Evolutionary conservation across 768 basidiomycete genomes (phyloP), one percentile per base, ranked within the genome.

Genomic region (Tulasnella sp.): DNA sequence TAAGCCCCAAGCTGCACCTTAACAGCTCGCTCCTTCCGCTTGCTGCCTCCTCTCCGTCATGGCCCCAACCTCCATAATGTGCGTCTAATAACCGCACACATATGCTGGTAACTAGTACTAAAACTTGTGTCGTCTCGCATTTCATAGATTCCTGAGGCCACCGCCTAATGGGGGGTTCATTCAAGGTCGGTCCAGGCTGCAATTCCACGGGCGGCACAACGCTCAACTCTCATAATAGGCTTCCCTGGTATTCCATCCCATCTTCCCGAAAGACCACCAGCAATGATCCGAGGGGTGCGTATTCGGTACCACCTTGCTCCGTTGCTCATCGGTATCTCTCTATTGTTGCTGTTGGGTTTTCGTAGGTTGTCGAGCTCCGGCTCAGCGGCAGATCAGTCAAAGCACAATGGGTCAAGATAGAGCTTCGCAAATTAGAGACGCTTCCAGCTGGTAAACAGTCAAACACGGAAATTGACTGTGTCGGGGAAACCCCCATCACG

Each of bases 231-330:
- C 40, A 10, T 40, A 38, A 40, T 34, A n/a, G 18, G 95, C 44
- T 96, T 93, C 84, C 95, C 95, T n/a, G n/a, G n/a, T n/a, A n/a
- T n/a, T n/a, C n/a, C n/a, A n/a, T n/a, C n/a, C n/a, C n/a, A n/a
- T n/a, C n/a, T n/a, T n/a, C 88, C 88, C 75, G 93, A 95, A 82
- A 87, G 94, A 52, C 93, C 92, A 0, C 93, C 95, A 83, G 94
- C 94, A 31, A 90, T 92, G 14, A 93, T 95, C n/a, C n/a, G n/a
- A n/a, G n/a, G n/a, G n/a, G n/a, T n/a, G n/a, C n/a, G n/a, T n/a
- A n/a, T n/a, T n/a, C 6, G 93, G 92, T 87, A 94, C 94, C 9
- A 3, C 77, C 82, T 58, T 75, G 80, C n/a, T 46, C 19, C 27
- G 74, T 46, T 58, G 56, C 56, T 46, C 71, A 74, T 52, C 72